These are phyloP conservation scores for Sporothrix protearum DNA, from an alignment of 2,329 filamentous ascomycete species.

Conservation along the genomic window DNA sequence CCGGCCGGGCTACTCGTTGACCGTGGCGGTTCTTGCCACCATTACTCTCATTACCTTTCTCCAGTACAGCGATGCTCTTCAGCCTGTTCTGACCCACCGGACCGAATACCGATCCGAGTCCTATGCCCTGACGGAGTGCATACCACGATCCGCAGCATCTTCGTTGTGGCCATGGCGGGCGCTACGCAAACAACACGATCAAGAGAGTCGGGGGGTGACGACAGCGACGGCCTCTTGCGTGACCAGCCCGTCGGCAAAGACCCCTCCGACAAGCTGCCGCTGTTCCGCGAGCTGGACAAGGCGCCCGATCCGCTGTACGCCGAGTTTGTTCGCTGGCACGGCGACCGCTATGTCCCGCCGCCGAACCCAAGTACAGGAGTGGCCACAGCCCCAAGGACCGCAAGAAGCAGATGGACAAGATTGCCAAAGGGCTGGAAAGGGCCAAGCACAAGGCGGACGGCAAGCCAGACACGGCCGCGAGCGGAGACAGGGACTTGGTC, in stretches of 20 bases:
- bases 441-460: neutral
- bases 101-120: neutral
- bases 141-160: neutral
- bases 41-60: neutral
- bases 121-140: neutral
- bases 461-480: neutral
- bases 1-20: neutral
- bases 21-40: neutral
- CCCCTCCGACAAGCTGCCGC: neutral
- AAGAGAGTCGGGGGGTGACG: no score
- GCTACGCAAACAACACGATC: neutral
- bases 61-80: neutral
- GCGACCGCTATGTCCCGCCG: neutral
- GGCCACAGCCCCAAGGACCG: neutral
- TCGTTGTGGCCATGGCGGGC: conserved; percentile 1
- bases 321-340: conserved; percentile 9
- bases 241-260: neutral
- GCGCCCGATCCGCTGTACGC: conserved; percentile 30
- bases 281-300: neutral
- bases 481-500: neutral
- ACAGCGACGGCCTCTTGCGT: neutral
- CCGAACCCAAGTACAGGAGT: conserved; percentile 14
- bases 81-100: neutral
- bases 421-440: neutral
- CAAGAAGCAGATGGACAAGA: neutral